phyloP scores from a whole-genome alignment of 108 stramenopile genomes.

The Skeletonema menzelii region DNA sequence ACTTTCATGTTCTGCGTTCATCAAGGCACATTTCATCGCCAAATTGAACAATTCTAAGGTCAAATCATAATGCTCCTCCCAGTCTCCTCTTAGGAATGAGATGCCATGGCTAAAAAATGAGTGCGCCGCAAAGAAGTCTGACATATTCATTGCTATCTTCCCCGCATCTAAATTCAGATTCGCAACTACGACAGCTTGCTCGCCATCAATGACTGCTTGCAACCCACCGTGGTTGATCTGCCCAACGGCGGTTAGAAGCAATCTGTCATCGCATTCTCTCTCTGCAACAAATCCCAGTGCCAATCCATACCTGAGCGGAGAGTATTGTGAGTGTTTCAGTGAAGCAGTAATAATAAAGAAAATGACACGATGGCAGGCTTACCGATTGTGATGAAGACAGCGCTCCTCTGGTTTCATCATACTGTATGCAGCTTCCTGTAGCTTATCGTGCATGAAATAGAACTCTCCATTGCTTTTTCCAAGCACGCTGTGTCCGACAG shows the following conservation, averaged over 20 bases:
- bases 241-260: conserved; percentile 13
- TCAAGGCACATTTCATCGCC: conserved; percentile 6
- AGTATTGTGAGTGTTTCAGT: too few relatives aligned
- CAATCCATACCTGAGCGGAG: background rate
- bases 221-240: conserved; percentile 19
- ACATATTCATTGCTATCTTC: conserved; percentile 18
- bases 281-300: background rate
- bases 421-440: conserved; percentile 30
- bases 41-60: conserved; percentile 22
- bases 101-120: conserved; percentile 16
- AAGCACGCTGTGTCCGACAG: conserved; percentile 18
- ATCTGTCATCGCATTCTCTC: background rate
- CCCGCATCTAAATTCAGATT: conserved; percentile 19
- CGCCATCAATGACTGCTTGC: background rate
- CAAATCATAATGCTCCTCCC: conserved; percentile 21
- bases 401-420: conserved; percentile 11
- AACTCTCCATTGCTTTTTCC: conserved; percentile 3
- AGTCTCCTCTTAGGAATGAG: conserved; percentile 8
- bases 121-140: conserved; percentile 11
- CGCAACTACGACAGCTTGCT: conserved; percentile 3
- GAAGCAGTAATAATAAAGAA: too few relatives aligned
- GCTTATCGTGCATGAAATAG: conserved; percentile 19
- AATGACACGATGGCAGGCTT: too few relatives aligned
- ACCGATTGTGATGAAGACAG: background rate
- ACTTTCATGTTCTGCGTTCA: background rate